Evolutionary conservation across 2,329 filamentous ascomycete genomes (phyloP).

Genomic region (Didymella lethalis): DNA sequence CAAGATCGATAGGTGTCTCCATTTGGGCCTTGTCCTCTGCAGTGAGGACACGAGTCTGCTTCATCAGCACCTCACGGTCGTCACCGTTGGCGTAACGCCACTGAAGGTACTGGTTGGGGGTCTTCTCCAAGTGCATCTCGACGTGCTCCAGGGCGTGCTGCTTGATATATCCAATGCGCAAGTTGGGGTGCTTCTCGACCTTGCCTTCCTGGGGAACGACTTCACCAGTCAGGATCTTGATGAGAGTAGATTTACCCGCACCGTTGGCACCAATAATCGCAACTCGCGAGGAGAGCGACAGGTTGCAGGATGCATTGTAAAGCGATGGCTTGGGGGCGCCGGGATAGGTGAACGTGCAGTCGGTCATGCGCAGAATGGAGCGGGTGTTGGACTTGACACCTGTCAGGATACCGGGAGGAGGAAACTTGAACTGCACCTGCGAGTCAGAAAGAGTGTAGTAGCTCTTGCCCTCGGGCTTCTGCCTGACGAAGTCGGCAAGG

Average conservation of each 20-base stretch:
- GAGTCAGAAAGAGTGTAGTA: conserved; percentile 95
- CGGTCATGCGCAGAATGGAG: conserved; percentile 93
- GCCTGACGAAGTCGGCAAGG: conserved; percentile 81
- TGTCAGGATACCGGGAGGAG: conserved; percentile 88
- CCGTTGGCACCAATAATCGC: conserved; percentile 98
- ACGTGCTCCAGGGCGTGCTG: conserved; percentile 99
- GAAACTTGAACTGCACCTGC: conserved; percentile 96
- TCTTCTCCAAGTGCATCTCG: conserved; percentile 99
- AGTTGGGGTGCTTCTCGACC: conserved; percentile 97
- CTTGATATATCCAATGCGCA: conserved; percentile 99
- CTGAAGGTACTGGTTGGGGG: conserved; percentile 97
- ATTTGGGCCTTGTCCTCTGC: conserved; percentile 87
- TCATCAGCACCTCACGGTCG: conserved; percentile 95
- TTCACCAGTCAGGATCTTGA: conserved; percentile 96
- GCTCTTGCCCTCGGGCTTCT: conserved; percentile 92
- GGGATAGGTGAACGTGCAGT: conserved; percentile 94
- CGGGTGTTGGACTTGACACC: conserved; percentile 96
- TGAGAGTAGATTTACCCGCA: conserved; percentile 96
- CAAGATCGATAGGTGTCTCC: conserved; percentile 86
- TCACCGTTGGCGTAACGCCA: conserved; percentile 98
- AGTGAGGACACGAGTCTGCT: conserved; percentile 92
- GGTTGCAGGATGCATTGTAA: conserved; percentile 82
- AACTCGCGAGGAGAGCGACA: conserved; percentile 88
- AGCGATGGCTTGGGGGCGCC: conserved; percentile 87
- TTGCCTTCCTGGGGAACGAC: conserved; percentile 81